These are phyloP conservation scores for Magnaporthiopsis incrustans DNA, from an alignment of 2,329 filamentous ascomycete genomes.

Conservation along the genomic window DNA sequence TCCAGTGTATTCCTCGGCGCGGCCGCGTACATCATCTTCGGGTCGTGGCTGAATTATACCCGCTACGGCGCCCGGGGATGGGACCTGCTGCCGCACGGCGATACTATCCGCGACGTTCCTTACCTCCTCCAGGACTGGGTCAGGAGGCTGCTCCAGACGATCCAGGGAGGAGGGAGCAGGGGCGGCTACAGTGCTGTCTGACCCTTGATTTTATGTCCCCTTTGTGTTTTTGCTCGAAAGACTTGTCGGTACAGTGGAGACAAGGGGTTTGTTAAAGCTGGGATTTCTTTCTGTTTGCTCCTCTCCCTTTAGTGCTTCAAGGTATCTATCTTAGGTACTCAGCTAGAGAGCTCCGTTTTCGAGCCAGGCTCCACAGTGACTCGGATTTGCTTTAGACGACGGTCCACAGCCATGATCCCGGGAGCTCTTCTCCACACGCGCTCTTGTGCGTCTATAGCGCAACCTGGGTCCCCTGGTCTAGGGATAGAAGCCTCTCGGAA, in stretches of 20 bases:
- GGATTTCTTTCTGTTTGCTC: slow-evolving; percentile 11
- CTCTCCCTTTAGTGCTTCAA: slow-evolving; percentile 2
- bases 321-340: too few species aligned
- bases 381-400: too few species aligned
- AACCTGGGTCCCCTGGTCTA: too few species aligned
- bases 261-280: too few species aligned
- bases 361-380: too few species aligned
- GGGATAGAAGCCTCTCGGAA: too few species aligned
- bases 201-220: background rate
- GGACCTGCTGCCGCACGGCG: slow-evolving; percentile 88
- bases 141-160: slow-evolving; percentile 68
- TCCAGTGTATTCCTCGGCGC: slow-evolving; percentile 72
- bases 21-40: slow-evolving; percentile 91
- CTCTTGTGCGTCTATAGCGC: too few species aligned
- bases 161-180: slow-evolving; percentile 75
- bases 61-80: slow-evolving; percentile 90
- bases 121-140: slow-evolving; percentile 82
- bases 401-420: too few species aligned
- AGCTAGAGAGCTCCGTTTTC: too few species aligned
- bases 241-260: too few species aligned
- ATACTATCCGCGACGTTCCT: slow-evolving; percentile 90
- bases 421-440: too few species aligned
- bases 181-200: slow-evolving; percentile 94
- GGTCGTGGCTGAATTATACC: slow-evolving; percentile 98
- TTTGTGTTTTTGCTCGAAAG: too few species aligned